Evolutionary conservation across 768 basidiomycete species (phyloP), one percentile per base, ranked within the genome.

Genomic region (Hygrocybe coccinea): DNA sequence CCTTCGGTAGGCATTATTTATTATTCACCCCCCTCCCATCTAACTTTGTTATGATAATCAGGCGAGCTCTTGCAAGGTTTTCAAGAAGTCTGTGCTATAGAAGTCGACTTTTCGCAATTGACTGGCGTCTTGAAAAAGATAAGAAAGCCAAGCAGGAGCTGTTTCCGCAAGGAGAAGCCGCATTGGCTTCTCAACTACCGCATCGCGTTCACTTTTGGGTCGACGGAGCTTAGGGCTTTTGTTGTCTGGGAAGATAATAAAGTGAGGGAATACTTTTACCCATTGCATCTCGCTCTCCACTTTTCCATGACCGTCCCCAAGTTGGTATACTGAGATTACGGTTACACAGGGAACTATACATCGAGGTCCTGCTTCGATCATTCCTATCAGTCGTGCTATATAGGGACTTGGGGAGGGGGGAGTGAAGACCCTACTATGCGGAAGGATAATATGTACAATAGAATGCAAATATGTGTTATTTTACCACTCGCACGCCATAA

Each of bases 211-310:
- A 38, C 37, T 5, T 52, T 52, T 39, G 51, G 51, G 12, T 2
- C 51, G 17, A 52, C 51, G 9, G 51, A 52, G 51, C 37, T 52
- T 35, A 52, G n/a, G 21, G 51, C 51, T 5, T 52, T 15, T 25
- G 34, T 43, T 21, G 35, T 52, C 5, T 52, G 51, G 51, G 15
- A n/a, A 29, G 51, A 52, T 14, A 52, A n/a, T n/a, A n/a, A n/a
- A n/a, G n/a, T n/a, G 37, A 33, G 51, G 3, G 51, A 52, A 35
- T 17, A 39, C 6, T 12, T n/a, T 2, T 37, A 3, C 9, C n/a
- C n/a, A n/a, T n/a, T n/a, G n/a, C n/a, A n/a, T n/a, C n/a, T n/a
- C n/a, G n/a, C n/a, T n/a, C n/a, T n/a, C n/a, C n/a, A n/a, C n/a
- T n/a, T n/a, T n/a, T n/a, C n/a, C n/a, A n/a, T n/a, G n/a, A n/a